Conservation (phyloP, 2,329 filamentous ascomycete genomes). For the Colletotrichum costaricense region DNA sequence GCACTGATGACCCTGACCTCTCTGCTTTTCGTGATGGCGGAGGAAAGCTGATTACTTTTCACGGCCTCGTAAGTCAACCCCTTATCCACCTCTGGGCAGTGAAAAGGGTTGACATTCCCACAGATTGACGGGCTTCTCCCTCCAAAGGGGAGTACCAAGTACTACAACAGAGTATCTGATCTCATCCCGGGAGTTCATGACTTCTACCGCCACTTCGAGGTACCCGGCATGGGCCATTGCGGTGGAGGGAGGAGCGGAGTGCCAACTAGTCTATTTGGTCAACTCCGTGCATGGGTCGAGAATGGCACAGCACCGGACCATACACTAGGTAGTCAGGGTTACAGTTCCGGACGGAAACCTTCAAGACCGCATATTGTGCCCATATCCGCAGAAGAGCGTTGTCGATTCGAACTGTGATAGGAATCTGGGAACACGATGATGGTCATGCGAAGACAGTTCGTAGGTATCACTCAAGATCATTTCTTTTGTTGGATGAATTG, state of each 20-base stretch:
- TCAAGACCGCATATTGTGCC: slow-evolving; percentile 49
- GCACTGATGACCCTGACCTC: slow-evolving; percentile 44
- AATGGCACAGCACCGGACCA: slow-evolving; percentile 34
- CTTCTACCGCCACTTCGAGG: slow-evolving; percentile 29
- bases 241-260: slow-evolving; percentile 21
- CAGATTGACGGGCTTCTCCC: slow-evolving; percentile 49
- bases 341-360: background rate
- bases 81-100: no score
- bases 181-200: background rate
- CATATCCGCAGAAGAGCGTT: slow-evolving; percentile 41
- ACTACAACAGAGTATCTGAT: slow-evolving; percentile 33
- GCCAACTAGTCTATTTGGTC: slow-evolving; percentile 24
- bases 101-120: background rate
- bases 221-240: slow-evolving; percentile 30
- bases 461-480: no score
- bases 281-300: slow-evolving; percentile 36
- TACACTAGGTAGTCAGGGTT: background rate
- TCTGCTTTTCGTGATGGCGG: slow-evolving; percentile 45
- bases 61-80: slow-evolving; percentile 44
- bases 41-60: slow-evolving; percentile 55
- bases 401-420: slow-evolving; percentile 35
- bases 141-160: slow-evolving; percentile 44
- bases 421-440: background rate
- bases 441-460: background rate
- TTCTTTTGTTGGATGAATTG: background rate